These are phyloP conservation scores for Taphrina pruni DNA, from an alignment of 1,139 yeast genomes.

Conservation along the genomic window DNA sequence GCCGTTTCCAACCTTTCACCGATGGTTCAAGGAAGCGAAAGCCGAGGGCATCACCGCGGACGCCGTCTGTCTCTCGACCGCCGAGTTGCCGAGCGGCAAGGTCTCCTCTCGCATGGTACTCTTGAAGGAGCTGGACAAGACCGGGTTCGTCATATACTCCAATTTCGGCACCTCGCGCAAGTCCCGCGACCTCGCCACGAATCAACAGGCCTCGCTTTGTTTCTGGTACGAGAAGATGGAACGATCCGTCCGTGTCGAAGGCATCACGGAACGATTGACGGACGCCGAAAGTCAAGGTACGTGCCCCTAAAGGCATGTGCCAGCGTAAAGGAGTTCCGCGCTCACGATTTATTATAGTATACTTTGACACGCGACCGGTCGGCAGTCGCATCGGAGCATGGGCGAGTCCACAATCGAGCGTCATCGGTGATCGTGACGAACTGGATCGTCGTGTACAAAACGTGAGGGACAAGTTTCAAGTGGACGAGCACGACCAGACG, in stretches of 20 bases:
- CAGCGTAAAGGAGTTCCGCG: not conserved
- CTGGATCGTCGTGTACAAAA: slow-evolving; percentile 61
- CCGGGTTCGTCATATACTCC: slow-evolving; percentile 79
- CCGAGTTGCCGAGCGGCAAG: slow-evolving; percentile 83
- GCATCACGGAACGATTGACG: slow-evolving; percentile 73
- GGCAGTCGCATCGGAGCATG: slow-evolving; percentile 96
- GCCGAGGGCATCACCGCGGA: slow-evolving; percentile 61
- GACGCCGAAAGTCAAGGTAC: slow-evolving; percentile 68
- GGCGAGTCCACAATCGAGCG: slow-evolving; percentile 87
- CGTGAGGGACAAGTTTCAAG: slow-evolving; percentile 61
- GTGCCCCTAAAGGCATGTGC: not conserved
- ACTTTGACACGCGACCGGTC: slow-evolving; percentile 85
- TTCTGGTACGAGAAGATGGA: slow-evolving; percentile 92
- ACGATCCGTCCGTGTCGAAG: slow-evolving; percentile 93
- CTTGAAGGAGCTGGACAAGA: slow-evolving; percentile 82
- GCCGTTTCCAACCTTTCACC: slow-evolving; percentile 45
- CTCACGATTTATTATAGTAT: slow-evolving; percentile 51
- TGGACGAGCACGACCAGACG: slow-evolving; percentile 50
- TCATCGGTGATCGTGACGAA: slow-evolving; percentile 63
- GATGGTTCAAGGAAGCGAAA: slow-evolving; percentile 86
- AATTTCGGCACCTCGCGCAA: slow-evolving; percentile 91
- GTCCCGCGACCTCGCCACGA: slow-evolving; percentile 68
- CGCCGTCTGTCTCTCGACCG: slow-evolving; percentile 80
- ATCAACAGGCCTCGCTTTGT: slow-evolving; percentile 64
- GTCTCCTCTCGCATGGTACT: slow-evolving; percentile 83